phyloP scores from a whole-genome alignment of 2,329 filamentous ascomycete species.

The Xylaria sp. region DNA sequence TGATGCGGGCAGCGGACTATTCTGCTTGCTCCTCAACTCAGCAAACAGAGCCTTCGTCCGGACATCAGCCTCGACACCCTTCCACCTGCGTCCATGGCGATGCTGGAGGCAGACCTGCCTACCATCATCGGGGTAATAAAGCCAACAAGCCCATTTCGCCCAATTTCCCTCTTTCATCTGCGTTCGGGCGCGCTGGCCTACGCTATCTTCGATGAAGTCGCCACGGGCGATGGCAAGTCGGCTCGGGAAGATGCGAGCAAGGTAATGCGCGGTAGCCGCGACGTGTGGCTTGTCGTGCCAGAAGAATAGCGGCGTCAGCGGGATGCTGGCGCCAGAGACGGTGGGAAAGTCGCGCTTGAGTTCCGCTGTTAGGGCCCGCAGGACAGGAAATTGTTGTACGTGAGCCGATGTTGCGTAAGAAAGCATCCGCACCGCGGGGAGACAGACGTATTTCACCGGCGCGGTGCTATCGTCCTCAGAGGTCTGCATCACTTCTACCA shows the following conservation, averaged over 20 bases:
- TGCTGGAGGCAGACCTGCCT: constrained; percentile 59
- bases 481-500: constrained; percentile 59
- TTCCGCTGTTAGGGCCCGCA: constrained; percentile 54
- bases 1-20: neutral
- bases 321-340: constrained; percentile 45
- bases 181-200: constrained; percentile 63
- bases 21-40: constrained; percentile 42
- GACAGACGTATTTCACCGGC: constrained; percentile 63
- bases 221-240: constrained; percentile 61
- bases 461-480: constrained; percentile 44
- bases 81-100: constrained; percentile 62
- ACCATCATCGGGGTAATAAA: constrained; percentile 62
- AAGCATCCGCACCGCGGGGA: constrained; percentile 62
- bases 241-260: constrained; percentile 59
- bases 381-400: constrained; percentile 54
- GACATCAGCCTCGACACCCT: constrained; percentile 51
- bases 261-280: constrained; percentile 60
- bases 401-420: constrained; percentile 60
- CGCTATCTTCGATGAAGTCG: constrained; percentile 66
- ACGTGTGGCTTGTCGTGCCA: constrained; percentile 69
- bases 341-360: constrained; percentile 55
- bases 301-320: constrained; percentile 66
- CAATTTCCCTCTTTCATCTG: constrained; percentile 66
- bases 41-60: constrained; percentile 39
- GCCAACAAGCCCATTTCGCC: constrained; percentile 64